Evolutionary conservation across 2,329 filamentous ascomycete genomes (phyloP), one percentile per base, ranked within the genome.

Genomic region (Colletotrichum sojae): DNA sequence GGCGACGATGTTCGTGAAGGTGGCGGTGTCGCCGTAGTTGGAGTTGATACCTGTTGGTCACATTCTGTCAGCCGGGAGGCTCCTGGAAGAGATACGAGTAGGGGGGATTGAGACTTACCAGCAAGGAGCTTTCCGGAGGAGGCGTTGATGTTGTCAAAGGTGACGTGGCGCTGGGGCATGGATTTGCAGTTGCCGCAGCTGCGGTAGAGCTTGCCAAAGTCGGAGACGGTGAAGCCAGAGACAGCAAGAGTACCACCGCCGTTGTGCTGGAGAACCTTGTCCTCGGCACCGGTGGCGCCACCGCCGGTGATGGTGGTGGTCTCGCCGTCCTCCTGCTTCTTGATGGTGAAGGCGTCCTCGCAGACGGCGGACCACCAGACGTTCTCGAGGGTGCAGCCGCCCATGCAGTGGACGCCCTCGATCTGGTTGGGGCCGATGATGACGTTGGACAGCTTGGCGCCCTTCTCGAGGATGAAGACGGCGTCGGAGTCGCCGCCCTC

Each of bases 331-430:
- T 66, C 66, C 62, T 69, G 66, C 61, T 82, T 78, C 74, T 81
- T 78, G 70, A 83, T 76, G 9, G 79, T 82, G 58, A 69, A 69
- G 18, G 66, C 66, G 18, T 69, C 81, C 69, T 82, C 80, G 69
- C 80, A 82, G 22, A 82, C 78, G 43, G 80, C 77, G 10, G 75
- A 72, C 77, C 78, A 80, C 80, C 78, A 80, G 66, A 82, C 80
- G 58, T 78, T 79, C 66, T 75, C 75, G 39, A 78, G 67, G 2
- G 75, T 76, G 73, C 84, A 86, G n/a, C 80, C 76, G 45, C 84
- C 84, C 52, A 78, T 72, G 74, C 83, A 85, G 76, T 85, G 82
- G 2, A 85, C 75, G 16, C 83, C 83, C 73, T 85, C 83, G 13
- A 74, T 76, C 64, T 85, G 82, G 73, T 83, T 76, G 20, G 77